A percentile compares a stretch with the other conserved stretches of the same genome.
These are phyloP conservation scores for Linnemannia schmuckeri DNA, from an alignment of 192 early-diverging fungal species.

Conservation along the genomic window DNA sequence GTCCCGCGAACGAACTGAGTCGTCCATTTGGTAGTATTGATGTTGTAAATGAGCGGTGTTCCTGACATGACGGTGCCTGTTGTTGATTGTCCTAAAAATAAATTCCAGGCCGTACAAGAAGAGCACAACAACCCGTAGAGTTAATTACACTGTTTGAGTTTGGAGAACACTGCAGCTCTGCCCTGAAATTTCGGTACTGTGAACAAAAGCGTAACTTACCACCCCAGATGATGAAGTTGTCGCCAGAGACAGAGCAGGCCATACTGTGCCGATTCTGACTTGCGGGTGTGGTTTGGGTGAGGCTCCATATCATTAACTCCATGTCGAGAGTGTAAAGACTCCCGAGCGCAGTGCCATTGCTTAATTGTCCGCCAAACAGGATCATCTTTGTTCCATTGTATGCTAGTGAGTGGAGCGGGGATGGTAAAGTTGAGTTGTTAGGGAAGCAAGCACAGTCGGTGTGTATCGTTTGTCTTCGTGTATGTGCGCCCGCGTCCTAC, in stretches of 20 bases:
- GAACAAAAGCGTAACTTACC: background rate
- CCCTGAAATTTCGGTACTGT: too few relatives aligned
- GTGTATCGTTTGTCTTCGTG: background rate
- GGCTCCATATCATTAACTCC: background rate
- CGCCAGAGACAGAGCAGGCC: background rate
- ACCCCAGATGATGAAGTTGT: background rate
- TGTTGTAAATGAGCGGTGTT: background rate
- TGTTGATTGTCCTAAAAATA: background rate
- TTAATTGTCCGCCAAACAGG: background rate
- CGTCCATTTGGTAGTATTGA: background rate
- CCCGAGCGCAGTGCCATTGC: background rate
- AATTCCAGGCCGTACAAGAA: too few relatives aligned
- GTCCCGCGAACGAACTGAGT: background rate
- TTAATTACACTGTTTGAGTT: too few relatives aligned
- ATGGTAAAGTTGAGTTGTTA: background rate
- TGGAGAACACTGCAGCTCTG: too few relatives aligned
- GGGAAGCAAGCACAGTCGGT: background rate
- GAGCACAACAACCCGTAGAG: too few relatives aligned
- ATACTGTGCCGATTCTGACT: background rate
- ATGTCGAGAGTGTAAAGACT: background rate
- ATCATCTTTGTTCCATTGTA: constrained; percentile 4
- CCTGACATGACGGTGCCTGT: background rate
- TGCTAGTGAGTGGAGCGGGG: background rate
- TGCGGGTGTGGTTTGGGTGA: background rate
- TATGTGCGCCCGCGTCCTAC: background rate